These are phyloP conservation scores for Desmodesmus armatus DNA, from an alignment of 139 green algal genomes.

Conservation along the genomic window DNA sequence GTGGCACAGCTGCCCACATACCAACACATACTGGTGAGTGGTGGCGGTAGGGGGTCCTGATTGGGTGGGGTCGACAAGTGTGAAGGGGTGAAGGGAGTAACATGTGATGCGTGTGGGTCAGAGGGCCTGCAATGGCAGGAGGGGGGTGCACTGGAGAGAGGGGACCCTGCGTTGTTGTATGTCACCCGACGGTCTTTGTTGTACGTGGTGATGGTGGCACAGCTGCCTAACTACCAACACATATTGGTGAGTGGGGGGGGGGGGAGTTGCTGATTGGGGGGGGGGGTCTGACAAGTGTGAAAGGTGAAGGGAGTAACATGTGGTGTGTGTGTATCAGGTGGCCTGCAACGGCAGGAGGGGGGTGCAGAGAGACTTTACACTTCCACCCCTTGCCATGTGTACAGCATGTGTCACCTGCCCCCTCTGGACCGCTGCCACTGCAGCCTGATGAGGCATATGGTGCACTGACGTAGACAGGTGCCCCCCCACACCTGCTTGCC, in stretches of 20 bases:
- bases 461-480: slow-evolving; percentile 10
- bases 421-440: no score
- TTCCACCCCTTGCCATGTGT: no score
- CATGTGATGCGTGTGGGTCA: not conserved
- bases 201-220: slow-evolving; percentile 60
- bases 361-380: no score
- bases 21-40: slow-evolving; percentile 36
- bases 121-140: no score
- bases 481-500: no score
- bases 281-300: not conserved
- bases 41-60: not conserved
- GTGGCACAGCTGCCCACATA: slow-evolving; percentile 48
- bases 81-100: not conserved
- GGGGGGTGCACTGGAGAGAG: no score
- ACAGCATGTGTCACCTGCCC: no score
- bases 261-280: no score
- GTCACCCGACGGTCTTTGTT: slow-evolving; percentile 66
- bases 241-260: not conserved
- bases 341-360: no score
- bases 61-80: no score
- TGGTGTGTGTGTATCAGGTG: no score
- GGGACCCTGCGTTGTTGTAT: slow-evolving; percentile 83
- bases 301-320: not conserved
- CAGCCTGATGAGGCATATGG: slow-evolving; percentile 42
- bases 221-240: slow-evolving; percentile 46